Evolutionary conservation across 2,329 filamentous ascomycete genomes (phyloP), one percentile per base, ranked within the genome.

Genomic region (Aspergillus ochraceus): DNA sequence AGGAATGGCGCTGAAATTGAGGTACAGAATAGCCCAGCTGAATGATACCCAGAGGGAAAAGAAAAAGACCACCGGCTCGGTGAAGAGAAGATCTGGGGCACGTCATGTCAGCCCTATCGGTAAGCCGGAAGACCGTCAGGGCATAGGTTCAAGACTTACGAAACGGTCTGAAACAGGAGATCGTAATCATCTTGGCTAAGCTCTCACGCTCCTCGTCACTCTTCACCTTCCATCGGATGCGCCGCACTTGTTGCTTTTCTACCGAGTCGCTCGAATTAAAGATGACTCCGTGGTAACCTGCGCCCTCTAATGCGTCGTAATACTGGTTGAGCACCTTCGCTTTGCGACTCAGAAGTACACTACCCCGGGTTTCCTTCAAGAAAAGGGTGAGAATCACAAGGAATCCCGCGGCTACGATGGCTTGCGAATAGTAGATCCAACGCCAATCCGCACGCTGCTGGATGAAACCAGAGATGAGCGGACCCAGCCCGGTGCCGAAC

Each of bases 21-120:
- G 79, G 73, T 96, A 96, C 0, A 96, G 82, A 0, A 96, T 83
- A 0, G 88, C 90, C 92, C 92, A 96, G 12, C 88, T 87, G 71
- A 96, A 96, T 0, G 90, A 83, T 1, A 91, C 88, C 92, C 92
- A 96, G 0, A 95, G 81, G 0, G 88, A 91, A 77, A 96, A 96
- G 79, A 85, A 83, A 2, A 79, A 78, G 1, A 87, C 81, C 54
- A 89, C 86, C 10, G 85, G 85, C 64, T 88, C 86, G 0, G 80
- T 79, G 20, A 84, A 68, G 17, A 88, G 74, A 76, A 89, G 65
- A 56, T 77, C 74, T 74, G 62, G 10, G 30, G 17, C 17, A 42
- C 8, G 17, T 42, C 17, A 42, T 8, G 36, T 42, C 36, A 42
- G 36, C 14, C 14, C 36, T n/a, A 42, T 42, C 36, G 14, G 36